These are phyloP conservation scores for Saprolegnia diclina DNA, from an alignment of 352 stramenopile species.

Conservation along the genomic window DNA sequence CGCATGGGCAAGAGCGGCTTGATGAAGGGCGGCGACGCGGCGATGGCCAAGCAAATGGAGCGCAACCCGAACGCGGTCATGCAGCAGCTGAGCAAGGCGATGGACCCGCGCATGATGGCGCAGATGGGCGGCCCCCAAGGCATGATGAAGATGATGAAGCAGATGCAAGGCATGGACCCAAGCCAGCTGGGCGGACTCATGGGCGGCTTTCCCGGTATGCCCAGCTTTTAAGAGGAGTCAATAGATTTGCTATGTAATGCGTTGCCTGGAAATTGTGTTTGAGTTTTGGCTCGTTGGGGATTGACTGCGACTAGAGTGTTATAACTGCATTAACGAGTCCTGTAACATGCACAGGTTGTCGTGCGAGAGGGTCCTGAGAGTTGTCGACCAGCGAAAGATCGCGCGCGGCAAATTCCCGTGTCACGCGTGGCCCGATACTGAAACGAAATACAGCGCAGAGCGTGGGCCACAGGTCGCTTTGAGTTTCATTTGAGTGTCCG, in stretches of 20 bases:
- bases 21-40: slow-evolving; percentile 84
- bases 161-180: slow-evolving; percentile 88
- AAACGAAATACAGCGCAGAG: neutral
- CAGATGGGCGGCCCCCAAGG: slow-evolving; percentile 75
- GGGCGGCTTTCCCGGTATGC: slow-evolving; percentile 26
- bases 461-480: neutral
- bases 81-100: slow-evolving; percentile 93
- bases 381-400: neutral
- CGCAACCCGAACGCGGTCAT: slow-evolving; percentile 96
- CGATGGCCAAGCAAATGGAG: slow-evolving; percentile 90
- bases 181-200: slow-evolving; percentile 72
- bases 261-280: slow-evolving; percentile 1
- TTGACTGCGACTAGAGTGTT: neutral
- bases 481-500: neutral
- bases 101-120: slow-evolving; percentile 91
- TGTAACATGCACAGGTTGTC: neutral
- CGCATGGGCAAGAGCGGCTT: slow-evolving; percentile 97
- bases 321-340: neutral
- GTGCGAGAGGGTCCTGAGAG: too few relatives aligned
- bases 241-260: slow-evolving; percentile 10
- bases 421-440: neutral
- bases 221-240: slow-evolving; percentile 6
- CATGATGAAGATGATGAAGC: slow-evolving; percentile 92
- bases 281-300: neutral
- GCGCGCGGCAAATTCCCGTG: neutral